Evolutionary conservation across 176 grass and related monocot genomes (phyloP).

Genomic region (Oryza meyeriana): DNA sequence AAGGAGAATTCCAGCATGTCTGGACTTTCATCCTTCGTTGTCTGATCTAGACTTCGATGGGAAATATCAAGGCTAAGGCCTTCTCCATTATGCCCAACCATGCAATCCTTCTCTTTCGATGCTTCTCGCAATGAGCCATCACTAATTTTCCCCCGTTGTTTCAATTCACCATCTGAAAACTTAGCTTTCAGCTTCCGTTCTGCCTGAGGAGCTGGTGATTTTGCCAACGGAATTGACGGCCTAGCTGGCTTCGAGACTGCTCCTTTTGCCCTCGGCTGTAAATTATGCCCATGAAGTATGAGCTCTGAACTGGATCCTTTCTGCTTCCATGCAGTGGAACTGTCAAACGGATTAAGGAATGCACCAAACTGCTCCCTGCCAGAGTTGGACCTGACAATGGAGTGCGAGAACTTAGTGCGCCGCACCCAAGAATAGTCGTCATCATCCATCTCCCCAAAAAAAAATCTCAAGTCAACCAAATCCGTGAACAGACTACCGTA

Average conservation of each 20-base stretch:
- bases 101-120: neutral
- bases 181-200: conserved; percentile 36
- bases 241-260: conserved; percentile 4
- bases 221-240: conserved; percentile 33
- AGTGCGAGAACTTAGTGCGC: conserved; percentile 77
- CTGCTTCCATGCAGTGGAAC: neutral
- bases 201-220: conserved; percentile 10
- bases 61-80: conserved; percentile 36
- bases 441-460: conserved; percentile 65
- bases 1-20: conserved; percentile 46
- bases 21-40: neutral
- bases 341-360: conserved; percentile 30
- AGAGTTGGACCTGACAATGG: conserved; percentile 53
- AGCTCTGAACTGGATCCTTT: conserved; percentile 12
- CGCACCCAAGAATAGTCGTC: conserved; percentile 80
- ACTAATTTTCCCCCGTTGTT: neutral
- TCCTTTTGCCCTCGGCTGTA: conserved; percentile 6
- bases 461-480: neutral
- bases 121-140: conserved; percentile 19
- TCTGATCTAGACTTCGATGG: neutral
- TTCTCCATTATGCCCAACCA: neutral
- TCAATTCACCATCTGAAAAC: conserved; percentile 35
- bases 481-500: neutral
- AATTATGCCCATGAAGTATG: neutral
- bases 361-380: conserved; percentile 37